Base-by-base conservation (phyloP, 495 filamentous ascomycete genomes). In the Talaromyces wortmannii region DNA sequence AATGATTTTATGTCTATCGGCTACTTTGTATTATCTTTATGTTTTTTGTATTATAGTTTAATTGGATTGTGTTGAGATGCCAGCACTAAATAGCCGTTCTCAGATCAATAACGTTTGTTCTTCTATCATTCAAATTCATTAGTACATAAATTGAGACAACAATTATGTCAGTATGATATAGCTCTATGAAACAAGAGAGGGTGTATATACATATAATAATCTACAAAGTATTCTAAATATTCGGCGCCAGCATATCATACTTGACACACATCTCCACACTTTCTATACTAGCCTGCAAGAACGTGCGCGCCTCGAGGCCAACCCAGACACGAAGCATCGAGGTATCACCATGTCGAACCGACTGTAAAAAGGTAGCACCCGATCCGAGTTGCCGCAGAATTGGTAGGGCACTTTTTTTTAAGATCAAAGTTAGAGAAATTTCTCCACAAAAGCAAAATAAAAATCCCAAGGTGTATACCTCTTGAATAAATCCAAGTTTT, bases 251-350 rank as follows among this genome's bases (percentile, higher is more conserved):
- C 44, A 86, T 72, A 70, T 94, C 89, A 67, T 90, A 92, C 62
- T 88, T 89, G 62, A 95, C 90, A 61, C 89, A 90, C 53, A 81
- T 71, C 66, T 92, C 90, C 12, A 96, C 91, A 67, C 88, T 88
- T 61, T 97, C 90, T 45, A 91, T 83, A 55, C 88, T 91, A 46
- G 89, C 90, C 68, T 91, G 88, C 69, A 97, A 77, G 64, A 94
- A 89, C 59, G 84, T 86, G 56, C 94, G 81, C 18, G 91, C 87
- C 68, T 98, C 94, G 17, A 98, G 72, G 11, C 91, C 92, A 33
- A 92, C 79, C 94, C 94, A 98, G 0, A 98, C 84, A 64, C 91
- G 90, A 59, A 97, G 72, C 86, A 98, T 92, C n/a, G 86, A 90
- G 59, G 89, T 86, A 62, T 95, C 92, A 50, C 86, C 86, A 36